A percentile compares a stretch with the other conserved stretches of the same genome.
Conservation (phyloP, 2,329 filamentous ascomycete genomes). For the Verruconis gallopava region DNA sequence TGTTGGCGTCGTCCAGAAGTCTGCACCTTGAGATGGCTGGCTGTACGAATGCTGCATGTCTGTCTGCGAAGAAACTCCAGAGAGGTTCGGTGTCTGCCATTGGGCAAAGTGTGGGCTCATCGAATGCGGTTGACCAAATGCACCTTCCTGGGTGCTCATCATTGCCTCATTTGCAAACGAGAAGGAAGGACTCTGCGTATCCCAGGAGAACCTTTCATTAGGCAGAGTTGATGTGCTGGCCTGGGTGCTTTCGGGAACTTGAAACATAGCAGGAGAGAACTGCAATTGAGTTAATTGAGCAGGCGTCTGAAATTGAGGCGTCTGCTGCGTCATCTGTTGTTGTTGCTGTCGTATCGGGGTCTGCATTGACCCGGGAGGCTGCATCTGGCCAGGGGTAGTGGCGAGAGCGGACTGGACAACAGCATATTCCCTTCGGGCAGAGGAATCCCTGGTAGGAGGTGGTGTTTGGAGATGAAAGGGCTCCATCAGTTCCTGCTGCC, state of each 20-base stretch:
- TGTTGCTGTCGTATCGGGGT: constrained; percentile 12
- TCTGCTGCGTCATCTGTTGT: constrained; percentile 13
- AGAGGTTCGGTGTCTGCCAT: constrained; percentile 12
- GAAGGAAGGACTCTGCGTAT: constrained; percentile 15
- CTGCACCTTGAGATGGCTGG: not conserved
- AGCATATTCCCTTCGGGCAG: constrained; percentile 34
- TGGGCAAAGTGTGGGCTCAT: constrained; percentile 28
- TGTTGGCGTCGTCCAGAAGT: constrained; percentile 7
- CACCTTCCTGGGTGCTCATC: constrained; percentile 8
- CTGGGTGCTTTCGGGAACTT: constrained; percentile 37
- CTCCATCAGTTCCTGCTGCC: constrained; percentile 21
- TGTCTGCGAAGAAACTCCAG: constrained; percentile 15
- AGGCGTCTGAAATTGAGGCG: constrained; percentile 22
- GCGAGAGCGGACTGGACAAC: constrained; percentile 19
- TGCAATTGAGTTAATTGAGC: constrained; percentile 41
- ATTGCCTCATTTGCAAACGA: constrained; percentile 1
- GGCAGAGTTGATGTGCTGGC: constrained; percentile 44
- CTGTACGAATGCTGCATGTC: not conserved
- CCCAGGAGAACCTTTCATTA: constrained; percentile 28
- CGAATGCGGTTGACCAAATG: constrained; percentile 7
- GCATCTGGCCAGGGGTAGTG: constrained; percentile 25
- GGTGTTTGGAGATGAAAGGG: constrained; percentile 45
- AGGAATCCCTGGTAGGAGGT: constrained; percentile 43
- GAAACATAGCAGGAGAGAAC: constrained; percentile 45
- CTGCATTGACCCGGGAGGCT: constrained; percentile 23